Base-by-base conservation (phyloP, 306 rosid species). In the Dryas octopetala region DNA sequence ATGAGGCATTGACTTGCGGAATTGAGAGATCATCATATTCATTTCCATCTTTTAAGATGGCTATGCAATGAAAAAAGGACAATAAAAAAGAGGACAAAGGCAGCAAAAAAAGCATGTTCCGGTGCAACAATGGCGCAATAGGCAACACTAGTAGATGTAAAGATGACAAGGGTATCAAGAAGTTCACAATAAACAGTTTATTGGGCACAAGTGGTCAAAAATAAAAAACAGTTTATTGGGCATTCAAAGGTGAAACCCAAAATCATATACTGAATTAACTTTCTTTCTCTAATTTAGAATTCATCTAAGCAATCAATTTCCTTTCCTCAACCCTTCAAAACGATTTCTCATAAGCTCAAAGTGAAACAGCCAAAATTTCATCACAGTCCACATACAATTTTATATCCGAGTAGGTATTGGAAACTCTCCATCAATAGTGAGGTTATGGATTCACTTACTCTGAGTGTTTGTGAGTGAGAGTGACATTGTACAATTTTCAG, bases 401-500 rank as follows among this genome's bases (percentile, higher is more conserved):
- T 32, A 32, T 32, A 32, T 32, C 38, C 2, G 38, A 32, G 38
- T 32, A 32, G 38, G 3, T 32, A 49, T 23, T 38, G 17, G 10
- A 60, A 14, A 9, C 2, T 59, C 15, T 10, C 38, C 3, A 32
- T 32, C 38, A 19, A 23, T 53, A 14, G 58, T 14, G 19, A 55
- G 11, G 12, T 12, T 62, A 38, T 6, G 11, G 47, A 63, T 41
- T n/a, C 48, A 2, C 40, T 41, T 63, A 41, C 49, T 41, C 15
- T 4, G 52, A 16, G 69, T 9, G 50, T 32, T 32, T 16, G 32
- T 10, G n/a, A 46, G 51, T 38, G 65, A 45, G 66, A 44, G 77
- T 2, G 28, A 69, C 68, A 54, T 58, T 68, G 69, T 74, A 54
- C 76, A 68, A 19, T 23, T 73, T 61, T 16, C 16, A 14, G 70